These are phyloP conservation scores for Fomitopsis serialis DNA, from an alignment of 768 basidiomycete genomes.

Conservation along the genomic window DNA sequence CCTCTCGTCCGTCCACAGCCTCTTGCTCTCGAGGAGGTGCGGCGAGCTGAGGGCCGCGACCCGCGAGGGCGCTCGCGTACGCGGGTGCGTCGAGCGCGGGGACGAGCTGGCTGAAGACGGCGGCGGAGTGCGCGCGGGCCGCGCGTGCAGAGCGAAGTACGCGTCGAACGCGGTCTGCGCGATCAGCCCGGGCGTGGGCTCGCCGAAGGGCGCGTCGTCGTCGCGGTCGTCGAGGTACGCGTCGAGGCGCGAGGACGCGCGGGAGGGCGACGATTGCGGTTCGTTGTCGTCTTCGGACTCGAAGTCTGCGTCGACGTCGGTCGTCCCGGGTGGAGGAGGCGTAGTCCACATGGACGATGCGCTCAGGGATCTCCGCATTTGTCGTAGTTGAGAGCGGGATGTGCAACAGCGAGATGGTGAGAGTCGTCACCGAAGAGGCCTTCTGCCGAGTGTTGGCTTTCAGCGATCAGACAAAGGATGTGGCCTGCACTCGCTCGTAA, in stretches of 20 bases:
- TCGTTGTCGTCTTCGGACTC: constrained; percentile 12
- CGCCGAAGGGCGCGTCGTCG: constrained; percentile 9
- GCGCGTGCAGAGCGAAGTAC: constrained; percentile 67
- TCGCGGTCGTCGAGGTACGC: constrained; percentile 18
- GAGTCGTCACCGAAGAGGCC: too few relatives aligned
- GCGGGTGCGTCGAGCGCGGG: constrained; percentile 67
- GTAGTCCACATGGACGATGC: too few relatives aligned
- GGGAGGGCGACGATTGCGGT: constrained; percentile 8
- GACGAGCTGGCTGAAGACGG: constrained; percentile 73
- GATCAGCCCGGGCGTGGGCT: constrained; percentile 21
- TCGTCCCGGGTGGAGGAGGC: background rate
- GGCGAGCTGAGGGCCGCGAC: constrained; percentile 24
- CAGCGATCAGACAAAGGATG: too few relatives aligned
- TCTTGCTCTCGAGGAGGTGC: constrained; percentile 24
- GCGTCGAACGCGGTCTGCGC: constrained; percentile 76
- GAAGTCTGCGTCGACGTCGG: background rate
- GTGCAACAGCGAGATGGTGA: too few relatives aligned
- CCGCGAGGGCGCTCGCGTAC: constrained; percentile 34
- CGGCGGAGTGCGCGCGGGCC: constrained; percentile 70
- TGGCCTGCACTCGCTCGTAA: too few relatives aligned
- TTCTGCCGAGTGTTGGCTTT: too few relatives aligned
- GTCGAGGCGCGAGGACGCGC: constrained; percentile 6
- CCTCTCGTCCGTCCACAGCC: constrained; percentile 21
- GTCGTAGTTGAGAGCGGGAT: too few relatives aligned
- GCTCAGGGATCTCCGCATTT: too few relatives aligned